Percentiles rank a stretch among this genome's conserved stretches.
phyloP scores from a whole-genome alignment of 1,139 yeast species.

The Meyerozyma sp. region DNA sequence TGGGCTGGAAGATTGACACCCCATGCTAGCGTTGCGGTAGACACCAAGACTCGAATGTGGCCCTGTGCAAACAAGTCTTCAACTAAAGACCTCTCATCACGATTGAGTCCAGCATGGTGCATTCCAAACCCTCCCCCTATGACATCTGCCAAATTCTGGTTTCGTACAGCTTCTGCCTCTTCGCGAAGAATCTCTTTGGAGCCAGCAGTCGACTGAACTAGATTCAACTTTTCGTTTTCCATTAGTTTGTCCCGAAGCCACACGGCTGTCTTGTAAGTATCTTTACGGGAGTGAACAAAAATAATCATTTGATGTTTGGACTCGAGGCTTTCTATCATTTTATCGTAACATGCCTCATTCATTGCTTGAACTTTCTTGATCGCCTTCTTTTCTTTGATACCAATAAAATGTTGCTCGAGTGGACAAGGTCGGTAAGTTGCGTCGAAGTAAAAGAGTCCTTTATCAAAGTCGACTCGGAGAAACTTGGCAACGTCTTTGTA shows the following conservation, averaged over 20 bases:
- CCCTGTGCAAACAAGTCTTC: slow-evolving; percentile 92
- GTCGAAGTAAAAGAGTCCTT: slow-evolving; percentile 74
- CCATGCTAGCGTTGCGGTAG: slow-evolving; percentile 97
- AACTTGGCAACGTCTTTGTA: slow-evolving; percentile 84
- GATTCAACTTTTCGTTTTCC: slow-evolving; percentile 48
- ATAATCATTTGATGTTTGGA: slow-evolving; percentile 70
- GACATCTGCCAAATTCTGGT: slow-evolving; percentile 53
- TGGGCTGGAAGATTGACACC: slow-evolving; percentile 98
- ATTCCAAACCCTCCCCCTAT: slow-evolving; percentile 77
- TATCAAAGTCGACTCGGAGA: slow-evolving; percentile 55
- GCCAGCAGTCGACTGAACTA: slow-evolving; percentile 52
- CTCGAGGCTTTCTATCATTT: slow-evolving; percentile 58
- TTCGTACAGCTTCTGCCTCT: slow-evolving; percentile 56
- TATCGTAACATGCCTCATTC: slow-evolving; percentile 90
- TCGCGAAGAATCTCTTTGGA: slow-evolving; percentile 55
- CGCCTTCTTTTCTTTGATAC: slow-evolving; percentile 81
- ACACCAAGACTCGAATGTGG: slow-evolving; percentile 71
- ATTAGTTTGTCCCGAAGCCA: slow-evolving; percentile 60
- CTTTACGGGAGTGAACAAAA: slow-evolving; percentile 93
- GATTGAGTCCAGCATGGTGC: slow-evolving; percentile 89
- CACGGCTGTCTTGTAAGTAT: slow-evolving; percentile 78
- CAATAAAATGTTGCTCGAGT: slow-evolving; percentile 79
- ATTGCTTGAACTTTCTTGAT: slow-evolving; percentile 74
- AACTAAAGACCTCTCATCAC: slow-evolving; percentile 67
- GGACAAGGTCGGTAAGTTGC: slow-evolving; percentile 90